Evolutionary conservation across 2,329 filamentous ascomycete species (phyloP).

Genomic region (Paraphoma chrysanthemicola): DNA sequence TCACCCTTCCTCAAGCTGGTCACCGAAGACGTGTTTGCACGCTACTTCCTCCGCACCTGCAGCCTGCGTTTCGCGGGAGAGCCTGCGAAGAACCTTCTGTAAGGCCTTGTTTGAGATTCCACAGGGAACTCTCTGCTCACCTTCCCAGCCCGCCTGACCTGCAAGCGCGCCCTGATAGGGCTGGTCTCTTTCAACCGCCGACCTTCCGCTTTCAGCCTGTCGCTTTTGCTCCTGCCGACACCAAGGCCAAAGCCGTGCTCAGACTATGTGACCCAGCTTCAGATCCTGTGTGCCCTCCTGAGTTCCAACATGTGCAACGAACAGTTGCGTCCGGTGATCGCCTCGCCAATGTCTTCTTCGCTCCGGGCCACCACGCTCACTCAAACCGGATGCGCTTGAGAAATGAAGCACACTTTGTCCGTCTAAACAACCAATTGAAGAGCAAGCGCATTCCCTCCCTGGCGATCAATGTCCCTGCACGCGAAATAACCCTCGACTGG

Average conservation of each 20-base stretch:
- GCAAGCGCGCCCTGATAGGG: background rate
- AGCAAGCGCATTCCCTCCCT: constrained; percentile 19
- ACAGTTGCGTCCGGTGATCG: constrained; percentile 5
- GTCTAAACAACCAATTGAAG: constrained; percentile 20
- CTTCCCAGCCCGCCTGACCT: constrained; percentile 9
- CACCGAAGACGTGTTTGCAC: constrained; percentile 24
- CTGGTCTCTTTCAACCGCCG: constrained; percentile 6
- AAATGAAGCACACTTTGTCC: constrained; percentile 21
- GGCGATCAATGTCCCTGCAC: constrained; percentile 13
- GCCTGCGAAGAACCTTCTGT: constrained; percentile 18
- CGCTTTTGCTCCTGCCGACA: constrained; percentile 20
- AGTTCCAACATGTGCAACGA: constrained; percentile 8
- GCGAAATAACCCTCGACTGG: constrained; percentile 24
- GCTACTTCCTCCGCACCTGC: constrained; percentile 20
- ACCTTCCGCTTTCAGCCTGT: constrained; percentile 26
- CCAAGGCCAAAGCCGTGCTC: constrained; percentile 18
- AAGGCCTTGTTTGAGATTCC: constrained; percentile 13
- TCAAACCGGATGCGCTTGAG: constrained; percentile 8
- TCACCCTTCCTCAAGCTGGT: constrained; percentile 16
- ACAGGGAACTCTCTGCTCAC: constrained; percentile 10
- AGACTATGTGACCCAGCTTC: constrained; percentile 18
- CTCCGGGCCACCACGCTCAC: constrained; percentile 8
- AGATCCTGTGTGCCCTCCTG: constrained; percentile 4
- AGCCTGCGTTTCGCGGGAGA: constrained; percentile 23
- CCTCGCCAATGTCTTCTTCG: constrained; percentile 20